Evolutionary conservation across 345 rosid species (phyloP).

Genomic region (Heritiera fomes): DNA sequence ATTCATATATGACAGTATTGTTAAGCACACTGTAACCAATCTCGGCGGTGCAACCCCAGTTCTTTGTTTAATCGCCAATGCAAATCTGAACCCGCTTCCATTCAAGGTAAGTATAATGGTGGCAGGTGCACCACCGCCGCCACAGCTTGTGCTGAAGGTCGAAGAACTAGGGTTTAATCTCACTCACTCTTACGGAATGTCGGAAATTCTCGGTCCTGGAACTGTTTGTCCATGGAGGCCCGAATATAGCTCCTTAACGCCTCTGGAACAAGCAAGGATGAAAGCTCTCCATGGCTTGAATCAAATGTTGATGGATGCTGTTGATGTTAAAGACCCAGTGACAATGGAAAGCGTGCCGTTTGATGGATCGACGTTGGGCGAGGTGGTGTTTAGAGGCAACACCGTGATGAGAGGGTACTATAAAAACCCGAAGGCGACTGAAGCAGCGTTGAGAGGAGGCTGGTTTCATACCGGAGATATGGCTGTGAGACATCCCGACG

Average conservation of each 20-base stretch:
- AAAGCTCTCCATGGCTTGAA: not conserved
- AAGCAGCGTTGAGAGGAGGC: too few species aligned
- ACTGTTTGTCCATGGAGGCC: constrained; percentile 7
- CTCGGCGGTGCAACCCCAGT: constrained; percentile 3
- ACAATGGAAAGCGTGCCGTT: constrained; percentile 6
- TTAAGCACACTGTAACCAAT: too few species aligned
- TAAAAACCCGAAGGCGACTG: too few species aligned
- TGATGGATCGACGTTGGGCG: not conserved
- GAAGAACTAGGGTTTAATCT: constrained; percentile 4
- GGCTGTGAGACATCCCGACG: too few species aligned
- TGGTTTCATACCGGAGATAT: too few species aligned
- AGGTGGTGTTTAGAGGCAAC: constrained; percentile 10
- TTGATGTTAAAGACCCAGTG: constrained; percentile 1
- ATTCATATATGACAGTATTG: too few species aligned
- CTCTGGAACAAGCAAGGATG: not conserved
- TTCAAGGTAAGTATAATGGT: not conserved
- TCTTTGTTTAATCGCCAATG: not conserved
- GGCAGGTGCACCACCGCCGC: not conserved
- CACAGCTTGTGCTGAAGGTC: not conserved
- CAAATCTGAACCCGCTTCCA: not conserved
- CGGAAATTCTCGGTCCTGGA: not conserved
- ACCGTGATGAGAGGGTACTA: too few species aligned
- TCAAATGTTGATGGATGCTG: not conserved
- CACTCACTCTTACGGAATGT: constrained; percentile 13
- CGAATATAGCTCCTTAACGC: not conserved